Percentiles rank a stretch among this genome's conserved stretches.
These are phyloP conservation scores for Blastobotrys americana DNA, from an alignment of 805 yeast species.

Conservation along the genomic window DNA sequence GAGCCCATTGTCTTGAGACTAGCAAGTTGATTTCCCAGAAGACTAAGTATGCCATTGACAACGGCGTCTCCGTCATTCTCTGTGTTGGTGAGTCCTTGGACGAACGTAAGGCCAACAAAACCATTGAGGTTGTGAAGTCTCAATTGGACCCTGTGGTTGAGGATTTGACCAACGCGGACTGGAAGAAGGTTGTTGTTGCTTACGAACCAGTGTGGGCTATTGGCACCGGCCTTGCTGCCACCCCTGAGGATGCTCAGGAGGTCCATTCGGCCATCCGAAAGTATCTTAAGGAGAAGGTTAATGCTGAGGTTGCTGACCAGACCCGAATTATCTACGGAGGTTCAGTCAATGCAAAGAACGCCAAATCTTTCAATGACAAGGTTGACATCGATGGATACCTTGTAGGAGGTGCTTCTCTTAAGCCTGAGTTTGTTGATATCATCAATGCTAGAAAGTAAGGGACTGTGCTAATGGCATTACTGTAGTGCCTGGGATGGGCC, in stretches of 20 bases:
- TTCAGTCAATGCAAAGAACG: conserved; percentile 93
- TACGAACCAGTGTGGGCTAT: conserved; percentile 99
- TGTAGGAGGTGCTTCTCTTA: conserved; percentile 98
- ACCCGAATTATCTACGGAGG: conserved; percentile 97
- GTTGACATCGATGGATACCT: conserved; percentile 95
- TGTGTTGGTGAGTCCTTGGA: conserved; percentile 98
- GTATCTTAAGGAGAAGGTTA: conserved; percentile 69
- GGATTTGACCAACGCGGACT: conserved; percentile 59
- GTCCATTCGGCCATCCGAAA: conserved; percentile 85
- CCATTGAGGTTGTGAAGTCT: conserved; percentile 78
- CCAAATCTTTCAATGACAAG: conserved; percentile 83
- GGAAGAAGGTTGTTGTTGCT: conserved; percentile 90
- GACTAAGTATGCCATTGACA: conserved; percentile 87
- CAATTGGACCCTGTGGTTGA: conserved; percentile 86
- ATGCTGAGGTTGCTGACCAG: conserved; percentile 65
- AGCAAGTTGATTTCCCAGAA: conserved; percentile 90
- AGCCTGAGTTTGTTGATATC: conserved; percentile 95
- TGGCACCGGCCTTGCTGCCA: conserved; percentile 98
- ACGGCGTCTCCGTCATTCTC: conserved; percentile 83
- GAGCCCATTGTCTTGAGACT: conserved; percentile 83
- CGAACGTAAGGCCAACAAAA: conserved; percentile 83
- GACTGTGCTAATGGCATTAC: too few relatives aligned
- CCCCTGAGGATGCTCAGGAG: conserved; percentile 96
- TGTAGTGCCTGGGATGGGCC: too few relatives aligned
- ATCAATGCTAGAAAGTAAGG: conserved; percentile 82